Base-by-base conservation (phyloP, 768 basidiomycete genomes). In the Phlebiopsis gigantea region DNA sequence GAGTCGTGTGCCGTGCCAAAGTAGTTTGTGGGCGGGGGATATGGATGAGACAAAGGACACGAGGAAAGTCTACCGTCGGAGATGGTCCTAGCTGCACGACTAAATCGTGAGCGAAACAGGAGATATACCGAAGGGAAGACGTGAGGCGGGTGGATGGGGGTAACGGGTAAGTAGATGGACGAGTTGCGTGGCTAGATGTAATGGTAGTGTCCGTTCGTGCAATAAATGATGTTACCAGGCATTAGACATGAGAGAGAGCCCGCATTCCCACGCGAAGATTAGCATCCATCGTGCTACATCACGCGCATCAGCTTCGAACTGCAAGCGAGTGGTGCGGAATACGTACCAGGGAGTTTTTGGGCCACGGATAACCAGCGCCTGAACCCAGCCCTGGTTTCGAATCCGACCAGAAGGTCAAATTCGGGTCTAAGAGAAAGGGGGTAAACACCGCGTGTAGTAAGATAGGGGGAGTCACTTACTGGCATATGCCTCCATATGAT, bases 401-500 rank as follows among this genome's bases (percentile, higher is more conserved):
- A 29, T 58, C 49, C 22, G 64, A 62, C 71, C 70, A 73, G 28
- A 31, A 63, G 24, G 68, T 66, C 31, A 71, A 49, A 57, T 72
- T 69, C 3, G 70, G 54, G 52, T 73, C 72, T 73, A 28, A 15
- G 8, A 21, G 15, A 21, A 49, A 28, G 9, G 46, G 53, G 10
- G n/a, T n/a, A n/a, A 57, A 29, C 26, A 30, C 30, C 5, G 26
- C 26, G 14, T 43, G 56, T n/a, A 17, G 39, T 14, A 58, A 6
- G 48, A 22, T 29, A 19, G 49, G 25, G 57, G 41, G 57, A 53
- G 24, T 17, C 34, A 43, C 84, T 29, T 60, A 87, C 85, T 77
- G 46, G 64, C 75, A 69, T 85, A 87, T n/a, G 81, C 82, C 42
- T 75, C 72, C 50, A 73, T 41, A 67, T 89, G 85, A 26, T 56